These are phyloP conservation scores for Pythium volutum DNA, from an alignment of 352 stramenopile genomes.

Conservation along the genomic window DNA sequence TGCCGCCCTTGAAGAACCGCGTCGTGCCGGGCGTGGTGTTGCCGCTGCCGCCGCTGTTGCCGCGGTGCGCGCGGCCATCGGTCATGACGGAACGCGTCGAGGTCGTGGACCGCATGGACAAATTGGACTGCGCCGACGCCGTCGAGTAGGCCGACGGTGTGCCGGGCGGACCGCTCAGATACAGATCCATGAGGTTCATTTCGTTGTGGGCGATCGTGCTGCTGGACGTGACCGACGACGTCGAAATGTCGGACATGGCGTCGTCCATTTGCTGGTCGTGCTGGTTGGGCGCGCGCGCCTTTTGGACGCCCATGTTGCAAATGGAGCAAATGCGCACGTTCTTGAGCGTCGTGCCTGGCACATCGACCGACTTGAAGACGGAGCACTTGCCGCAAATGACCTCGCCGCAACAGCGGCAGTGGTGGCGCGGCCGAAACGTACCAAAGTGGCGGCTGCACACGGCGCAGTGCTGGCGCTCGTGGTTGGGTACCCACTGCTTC, in stretches of 20 bases:
- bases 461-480: conserved; percentile 62
- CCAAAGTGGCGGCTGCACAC: conserved; percentile 73
- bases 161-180: conserved; percentile 54
- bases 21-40: conserved; percentile 15
- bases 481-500: conserved; percentile 78
- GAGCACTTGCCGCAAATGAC: conserved; percentile 88
- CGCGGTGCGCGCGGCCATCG: conserved; percentile 29
- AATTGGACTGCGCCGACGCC: conserved; percentile 67
- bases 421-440: conserved; percentile 78
- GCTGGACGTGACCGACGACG: conserved; percentile 73
- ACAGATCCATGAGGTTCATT: conserved; percentile 84
- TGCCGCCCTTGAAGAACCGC: conserved; percentile 26
- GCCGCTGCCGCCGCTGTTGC: conserved; percentile 1
- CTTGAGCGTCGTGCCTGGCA: conserved; percentile 76
- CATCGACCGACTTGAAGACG: conserved; percentile 75
- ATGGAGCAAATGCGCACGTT: conserved; percentile 83
- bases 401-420: conserved; percentile 86
- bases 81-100: conserved; percentile 58
- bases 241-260: conserved; percentile 72
- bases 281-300: conserved; percentile 27
- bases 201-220: conserved; percentile 81
- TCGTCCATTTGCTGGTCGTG: conserved; percentile 27
- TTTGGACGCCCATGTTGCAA: conserved; percentile 85
- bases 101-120: conserved; percentile 74
- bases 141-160: conserved; percentile 77